Evolutionary conservation across 2,329 filamentous ascomycete genomes (phyloP), one percentile per base, ranked within the genome.

Genomic region (Plectosphaerella cucumerina): DNA sequence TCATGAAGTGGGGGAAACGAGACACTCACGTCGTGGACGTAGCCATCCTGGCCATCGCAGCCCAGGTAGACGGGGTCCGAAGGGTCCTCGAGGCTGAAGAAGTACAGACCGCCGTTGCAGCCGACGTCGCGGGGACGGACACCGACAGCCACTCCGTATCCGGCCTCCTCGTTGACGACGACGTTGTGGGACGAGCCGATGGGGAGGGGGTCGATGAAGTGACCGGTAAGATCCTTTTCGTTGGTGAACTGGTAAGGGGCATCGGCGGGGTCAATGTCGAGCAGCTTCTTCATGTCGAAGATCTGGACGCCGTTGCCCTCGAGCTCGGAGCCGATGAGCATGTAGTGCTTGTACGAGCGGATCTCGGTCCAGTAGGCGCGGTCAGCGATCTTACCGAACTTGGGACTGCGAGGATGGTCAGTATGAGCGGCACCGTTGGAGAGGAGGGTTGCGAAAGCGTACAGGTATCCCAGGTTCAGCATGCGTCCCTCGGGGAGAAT

Each of bases 241-340:
- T 59, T 61, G 53, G 49, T 54, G 47, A 67, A 69, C 3, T 50
- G 55, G 57, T 57, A 58, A 44, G 59, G 67, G 14, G 62, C 66
- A 5, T 53, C 51, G 11, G 67, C 58, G 1, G 70, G 65, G 54
- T 74, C 65, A 43, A 79, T 59, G 12, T 64, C 62, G 35, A 73
- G 60, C 18, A 79, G 68, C 65, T 57, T 14, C 3, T 9, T 2
- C 75, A 83, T 72, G 60, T 85, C 81, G 57, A 85, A 85, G 61
- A 84, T 76, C 64, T 85, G 81, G 43, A 85, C 72, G 31, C 77
- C 76, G 60, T 84, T 80, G 47, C 66, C 62, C 11, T 59, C 57
- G 6, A 76, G 74, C 58, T 71, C 68, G 50, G 64, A 68, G 23
- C 68, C 68, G 37, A 71, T 66, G 50, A 69, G 56, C 54, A 64